phyloP scores from a whole-genome alignment of 2,329 filamentous ascomycete species.

The Scopulariopsis brevicaulis region DNA sequence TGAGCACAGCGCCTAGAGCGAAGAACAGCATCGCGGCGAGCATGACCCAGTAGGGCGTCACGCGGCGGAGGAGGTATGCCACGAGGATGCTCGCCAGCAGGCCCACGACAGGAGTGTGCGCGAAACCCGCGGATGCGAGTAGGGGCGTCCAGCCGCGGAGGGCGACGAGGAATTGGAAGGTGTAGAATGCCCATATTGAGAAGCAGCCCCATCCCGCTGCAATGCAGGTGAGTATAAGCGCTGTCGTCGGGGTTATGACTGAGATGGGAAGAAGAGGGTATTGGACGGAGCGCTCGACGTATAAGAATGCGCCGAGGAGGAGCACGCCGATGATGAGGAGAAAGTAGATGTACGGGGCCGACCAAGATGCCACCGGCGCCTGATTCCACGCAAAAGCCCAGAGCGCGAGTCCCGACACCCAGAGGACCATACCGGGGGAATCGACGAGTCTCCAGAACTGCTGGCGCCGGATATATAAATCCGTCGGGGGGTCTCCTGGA shows the following conservation, averaged over 20 bases:
- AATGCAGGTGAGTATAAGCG: slow-evolving; percentile 45
- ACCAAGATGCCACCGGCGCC: slow-evolving; percentile 48
- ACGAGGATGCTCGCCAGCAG: slow-evolving; percentile 31
- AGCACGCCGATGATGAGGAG: slow-evolving; percentile 45
- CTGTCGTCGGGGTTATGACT: slow-evolving; percentile 25
- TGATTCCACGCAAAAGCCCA: slow-evolving; percentile 61
- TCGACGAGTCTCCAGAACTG: slow-evolving; percentile 17
- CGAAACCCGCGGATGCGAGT: slow-evolving; percentile 29
- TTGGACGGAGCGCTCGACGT: slow-evolving; percentile 36
- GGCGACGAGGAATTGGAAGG: slow-evolving; percentile 35
- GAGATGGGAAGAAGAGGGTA: slow-evolving; percentile 47
- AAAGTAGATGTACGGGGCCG: slow-evolving; percentile 40
- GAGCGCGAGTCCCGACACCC: slow-evolving; percentile 44
- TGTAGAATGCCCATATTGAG: slow-evolving; percentile 41
- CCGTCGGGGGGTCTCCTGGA: slow-evolving; percentile 12
- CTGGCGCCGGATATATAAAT: background rate
- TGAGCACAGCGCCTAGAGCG: slow-evolving; percentile 27
- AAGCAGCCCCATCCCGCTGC: slow-evolving; percentile 43
- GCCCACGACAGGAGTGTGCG: slow-evolving; percentile 30
- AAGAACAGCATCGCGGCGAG: slow-evolving; percentile 30
- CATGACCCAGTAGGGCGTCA: slow-evolving; percentile 28
- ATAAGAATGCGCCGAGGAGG: slow-evolving; percentile 42
- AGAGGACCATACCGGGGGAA: slow-evolving; percentile 25
- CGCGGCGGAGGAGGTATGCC: slow-evolving; percentile 26
- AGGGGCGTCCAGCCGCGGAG: slow-evolving; percentile 29